These are phyloP conservation scores for Vitellaria paradoxa DNA, from an alignment of 179 eudicot species.

Conservation along the genomic window DNA sequence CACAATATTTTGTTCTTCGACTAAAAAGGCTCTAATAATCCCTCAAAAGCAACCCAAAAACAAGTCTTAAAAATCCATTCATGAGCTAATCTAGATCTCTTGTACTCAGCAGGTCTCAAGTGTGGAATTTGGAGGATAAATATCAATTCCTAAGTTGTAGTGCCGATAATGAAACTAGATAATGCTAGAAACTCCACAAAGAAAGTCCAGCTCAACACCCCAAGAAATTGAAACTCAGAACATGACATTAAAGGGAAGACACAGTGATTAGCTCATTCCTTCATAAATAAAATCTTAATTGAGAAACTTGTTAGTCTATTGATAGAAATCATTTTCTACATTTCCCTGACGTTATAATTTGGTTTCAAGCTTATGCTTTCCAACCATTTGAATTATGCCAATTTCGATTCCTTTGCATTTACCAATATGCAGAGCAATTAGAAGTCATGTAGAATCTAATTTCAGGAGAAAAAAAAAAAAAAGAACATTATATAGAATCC, in stretches of 20 bases:
- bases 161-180: neutral
- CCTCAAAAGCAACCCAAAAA: constrained; percentile 22
- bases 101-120: constrained; percentile 89
- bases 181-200: too few species aligned
- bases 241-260: neutral
- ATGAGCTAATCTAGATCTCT: constrained; percentile 80
- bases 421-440: neutral
- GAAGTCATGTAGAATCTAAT: too few species aligned
- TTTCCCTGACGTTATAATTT: too few species aligned
- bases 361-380: too few species aligned
- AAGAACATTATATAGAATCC: neutral
- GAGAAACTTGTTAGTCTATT: neutral
- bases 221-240: neutral
- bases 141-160: constrained; percentile 15
- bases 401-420: neutral
- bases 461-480: too few species aligned
- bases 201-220: neutral
- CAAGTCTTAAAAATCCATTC: constrained; percentile 24
- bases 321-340: too few species aligned
- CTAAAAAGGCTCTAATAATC: constrained; percentile 79
- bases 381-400: neutral
- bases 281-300: neutral
- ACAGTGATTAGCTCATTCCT: neutral
- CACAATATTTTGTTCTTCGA: constrained; percentile 90
- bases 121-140: constrained; percentile 67